phyloP scores from a whole-genome alignment of 176 grass and related monocot species.

The Carex scoparia region DNA sequence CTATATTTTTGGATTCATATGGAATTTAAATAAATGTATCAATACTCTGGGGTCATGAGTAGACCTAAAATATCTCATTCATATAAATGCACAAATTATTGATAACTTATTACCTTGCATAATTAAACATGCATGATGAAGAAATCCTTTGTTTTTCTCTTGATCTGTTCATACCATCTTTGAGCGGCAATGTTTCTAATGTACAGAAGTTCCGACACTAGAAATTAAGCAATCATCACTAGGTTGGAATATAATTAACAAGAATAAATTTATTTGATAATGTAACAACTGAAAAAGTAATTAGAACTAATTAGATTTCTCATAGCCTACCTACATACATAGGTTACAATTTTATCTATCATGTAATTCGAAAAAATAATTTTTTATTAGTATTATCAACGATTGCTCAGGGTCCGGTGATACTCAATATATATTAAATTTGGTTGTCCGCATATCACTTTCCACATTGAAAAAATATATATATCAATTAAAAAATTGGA shows the following conservation, averaged over 20 bases:
- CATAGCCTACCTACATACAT: neutral
- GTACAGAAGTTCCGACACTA: no score
- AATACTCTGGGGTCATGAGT: neutral
- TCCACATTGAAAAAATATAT: neutral
- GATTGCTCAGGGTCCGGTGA: neutral
- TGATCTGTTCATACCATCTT: no score
- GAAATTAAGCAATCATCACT: neutral
- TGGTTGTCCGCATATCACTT: neutral
- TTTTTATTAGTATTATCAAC: neutral
- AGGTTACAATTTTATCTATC: neutral
- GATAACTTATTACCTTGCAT: neutral
- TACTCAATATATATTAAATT: neutral
- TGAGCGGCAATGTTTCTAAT: no score
- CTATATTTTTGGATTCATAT: neutral
- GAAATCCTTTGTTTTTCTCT: neutral
- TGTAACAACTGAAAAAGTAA: no score
- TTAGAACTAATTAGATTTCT: neutral
- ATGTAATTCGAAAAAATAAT: neutral
- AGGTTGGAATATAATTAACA: neutral
- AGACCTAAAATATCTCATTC: neutral
- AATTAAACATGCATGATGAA: no score
- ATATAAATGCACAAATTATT: neutral
- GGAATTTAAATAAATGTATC: neutral
- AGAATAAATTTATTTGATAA: neutral
- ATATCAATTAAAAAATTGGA: neutral